phyloP scores from a whole-genome alignment of 495 filamentous ascomycete species.

The Aspergillus panamensis region DNA sequence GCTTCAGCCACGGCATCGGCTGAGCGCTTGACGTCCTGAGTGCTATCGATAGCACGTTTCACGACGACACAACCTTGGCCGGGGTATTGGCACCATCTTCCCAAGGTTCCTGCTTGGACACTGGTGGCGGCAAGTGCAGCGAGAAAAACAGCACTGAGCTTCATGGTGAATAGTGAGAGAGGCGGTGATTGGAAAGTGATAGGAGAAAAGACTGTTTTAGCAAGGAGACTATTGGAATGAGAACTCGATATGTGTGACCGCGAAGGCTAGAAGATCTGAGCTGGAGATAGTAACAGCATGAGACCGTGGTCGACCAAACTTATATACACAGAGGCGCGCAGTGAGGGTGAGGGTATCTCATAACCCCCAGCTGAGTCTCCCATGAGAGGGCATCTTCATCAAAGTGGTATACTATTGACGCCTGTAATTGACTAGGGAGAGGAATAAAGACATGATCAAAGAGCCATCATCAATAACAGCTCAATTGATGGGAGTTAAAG shows the following conservation, averaged over 20 bases:
- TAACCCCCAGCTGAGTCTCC: not conserved
- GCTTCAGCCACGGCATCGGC: slow-evolving; percentile 50
- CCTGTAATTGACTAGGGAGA: not conserved
- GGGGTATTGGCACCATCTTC: slow-evolving; percentile 35
- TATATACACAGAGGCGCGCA: not conserved
- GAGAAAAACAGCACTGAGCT: slow-evolving; percentile 40
- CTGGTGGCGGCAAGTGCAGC: slow-evolving; percentile 38
- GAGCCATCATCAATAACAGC: not conserved
- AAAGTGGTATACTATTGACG: not conserved
- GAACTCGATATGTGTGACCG: not conserved
- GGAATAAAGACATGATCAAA: not conserved
- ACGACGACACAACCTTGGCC: slow-evolving; percentile 32
- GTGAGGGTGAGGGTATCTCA: not conserved
- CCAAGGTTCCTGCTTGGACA: slow-evolving; percentile 34
- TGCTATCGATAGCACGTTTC: slow-evolving; percentile 35
- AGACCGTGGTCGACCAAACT: not conserved
- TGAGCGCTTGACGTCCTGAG: slow-evolving; percentile 44
- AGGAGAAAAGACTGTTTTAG: not conserved
- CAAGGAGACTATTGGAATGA: not conserved
- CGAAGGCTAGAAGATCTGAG: too few relatives aligned
- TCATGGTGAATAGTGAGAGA: slow-evolving; percentile 34
- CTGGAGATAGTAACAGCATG: too few relatives aligned
- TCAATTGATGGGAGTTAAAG: not conserved
- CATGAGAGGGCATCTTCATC: not conserved
- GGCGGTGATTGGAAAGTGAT: not conserved